phyloP scores from a whole-genome alignment of 2,329 filamentous ascomycete genomes.

The Phaeoacremonium minimum region DNA sequence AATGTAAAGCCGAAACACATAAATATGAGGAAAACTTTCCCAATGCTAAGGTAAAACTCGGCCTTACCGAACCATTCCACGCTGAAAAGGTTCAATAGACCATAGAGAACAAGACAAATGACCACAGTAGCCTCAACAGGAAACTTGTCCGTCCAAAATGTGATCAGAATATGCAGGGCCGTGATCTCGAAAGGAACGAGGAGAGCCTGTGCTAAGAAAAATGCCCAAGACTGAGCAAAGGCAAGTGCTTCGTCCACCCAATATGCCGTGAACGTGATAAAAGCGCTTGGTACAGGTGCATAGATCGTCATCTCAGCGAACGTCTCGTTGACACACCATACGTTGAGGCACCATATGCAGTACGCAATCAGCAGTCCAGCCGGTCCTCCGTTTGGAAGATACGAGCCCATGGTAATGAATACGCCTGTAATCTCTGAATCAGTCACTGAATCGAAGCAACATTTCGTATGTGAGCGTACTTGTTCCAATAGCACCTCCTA shows the following conservation, averaged over 20 bases:
- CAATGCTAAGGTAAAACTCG: conserved; percentile 39
- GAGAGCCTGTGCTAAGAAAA: conserved; percentile 44
- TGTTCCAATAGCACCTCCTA: conserved; percentile 25
- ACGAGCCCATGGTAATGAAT: conserved; percentile 21
- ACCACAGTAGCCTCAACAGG: conserved; percentile 39
- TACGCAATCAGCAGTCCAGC: conserved; percentile 25
- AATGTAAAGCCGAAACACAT: conserved; percentile 31
- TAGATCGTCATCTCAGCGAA: conserved; percentile 45
- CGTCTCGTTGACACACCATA: conserved; percentile 21
- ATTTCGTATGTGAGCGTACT: too few relatives aligned
- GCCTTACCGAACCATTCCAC: conserved; percentile 36
- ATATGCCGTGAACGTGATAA: conserved; percentile 37
- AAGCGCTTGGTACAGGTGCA: conserved; percentile 37
- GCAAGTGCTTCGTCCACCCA: conserved; percentile 44
- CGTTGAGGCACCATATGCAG: conserved; percentile 14
- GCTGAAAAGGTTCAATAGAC: conserved; percentile 31
- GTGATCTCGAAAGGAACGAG: conserved; percentile 47
- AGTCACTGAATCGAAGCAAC: too few relatives aligned
- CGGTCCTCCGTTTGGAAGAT: conserved; percentile 24
- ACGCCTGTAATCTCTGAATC: conserved; percentile 2
- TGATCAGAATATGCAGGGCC: conserved; percentile 42
- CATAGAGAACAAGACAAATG: conserved; percentile 36
- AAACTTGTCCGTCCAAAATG: conserved; percentile 40
- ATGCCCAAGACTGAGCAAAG: conserved; percentile 43
- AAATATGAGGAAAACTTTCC: conserved; percentile 28